Evolutionary conservation across 2,329 filamentous ascomycete species (phyloP), one percentile per base, ranked within the genome.

Genomic region (Phialophora expanda): DNA sequence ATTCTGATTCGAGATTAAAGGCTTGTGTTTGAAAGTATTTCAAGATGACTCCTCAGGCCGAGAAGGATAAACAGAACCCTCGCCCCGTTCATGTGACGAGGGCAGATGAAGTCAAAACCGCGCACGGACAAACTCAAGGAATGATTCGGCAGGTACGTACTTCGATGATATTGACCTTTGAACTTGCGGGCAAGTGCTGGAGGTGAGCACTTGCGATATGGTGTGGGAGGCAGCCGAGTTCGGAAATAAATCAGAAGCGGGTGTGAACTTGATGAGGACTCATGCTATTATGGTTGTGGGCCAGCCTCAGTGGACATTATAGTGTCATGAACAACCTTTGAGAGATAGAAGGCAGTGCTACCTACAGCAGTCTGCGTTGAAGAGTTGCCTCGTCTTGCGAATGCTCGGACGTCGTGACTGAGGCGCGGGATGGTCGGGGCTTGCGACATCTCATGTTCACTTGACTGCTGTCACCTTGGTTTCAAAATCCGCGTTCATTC

Each of bases 61-160:
- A 26, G 7, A 26, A 48, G 26, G 51, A 61, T 8, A 55, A 46
- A 22, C 50, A 61, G 14, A 32, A 60, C 26, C 66, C 66, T n/a
- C 54, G 66, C 20, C 61, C 69, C 34, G 84, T 89, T n/a, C 81
- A 86, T 61, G 79, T 89, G 64, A 84, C 84, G 34, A 82, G 80
- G 67, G 79, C 81, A 41, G 73, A 76, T 53, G 78, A 83, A 44
- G 78, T 86, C 61, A 76, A 79, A 34, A 76, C 79, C 30, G 70
- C 70, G 24, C 76, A 82, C 38, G 80, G 80, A 44, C 80, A 82
- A 66, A 82, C 81, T 0, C 76, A 81, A 53, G 80, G 81, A 66
- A 82, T 82, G 84, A 83, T 78, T 67, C 80, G 76, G 57, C 67
- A 69, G 59, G 62, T 61, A 58, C 34, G 55, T 41, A 20, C 53